Evolutionary conservation across 2,329 filamentous ascomycete genomes (phyloP), one percentile per base, ranked within the genome.

Genomic region (Reticulascus tulasneorum): DNA sequence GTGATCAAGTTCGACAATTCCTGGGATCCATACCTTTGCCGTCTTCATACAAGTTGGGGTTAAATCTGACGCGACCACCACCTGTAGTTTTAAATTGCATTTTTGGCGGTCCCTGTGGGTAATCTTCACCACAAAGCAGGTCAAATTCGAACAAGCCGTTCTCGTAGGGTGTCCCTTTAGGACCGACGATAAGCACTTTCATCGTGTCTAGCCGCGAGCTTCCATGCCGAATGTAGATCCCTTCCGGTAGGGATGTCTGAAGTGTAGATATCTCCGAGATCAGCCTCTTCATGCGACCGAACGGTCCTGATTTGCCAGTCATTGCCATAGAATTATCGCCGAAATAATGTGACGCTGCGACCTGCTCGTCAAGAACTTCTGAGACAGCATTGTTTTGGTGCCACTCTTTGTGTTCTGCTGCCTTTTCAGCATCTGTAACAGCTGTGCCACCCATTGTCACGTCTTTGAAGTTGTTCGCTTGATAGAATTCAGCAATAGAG

Each of bases 71-170:
- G 4, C 28, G 34, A 10, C 66, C 65, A 4, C 56, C 54, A 2
- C 62, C 65, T 1, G 72, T 74, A 0, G 67, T 71, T 39, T 54
- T 40, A 18, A 37, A 40, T 2, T 8, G 9, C n/a, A 73, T 56
- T 7, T 33, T 7, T 0, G 72, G 72, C 9, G 71, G 64, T 1
- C 19, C 34, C 2, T 51, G 42, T 0, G 73, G 72, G 37, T 70
- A 77, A 0, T 59, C 44, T 0, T 20, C 10, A 7, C 52, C 49
- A 32, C 67, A 72, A 22, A 63, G 64, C 21, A 77, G 45, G 45
- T 77, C 71, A 38, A 77, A 77, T 42, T 76, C 72, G 46, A 75
- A 77, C 4, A 76, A 47, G 0, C 73, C 73, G 26, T 69, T 58
- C 44, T 71, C 71, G 49, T 77, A 77, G 11, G 73, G 73, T 7